Evolutionary conservation across 2,329 filamentous ascomycete genomes (phyloP).

Genomic region (Cadophora sp.): DNA sequence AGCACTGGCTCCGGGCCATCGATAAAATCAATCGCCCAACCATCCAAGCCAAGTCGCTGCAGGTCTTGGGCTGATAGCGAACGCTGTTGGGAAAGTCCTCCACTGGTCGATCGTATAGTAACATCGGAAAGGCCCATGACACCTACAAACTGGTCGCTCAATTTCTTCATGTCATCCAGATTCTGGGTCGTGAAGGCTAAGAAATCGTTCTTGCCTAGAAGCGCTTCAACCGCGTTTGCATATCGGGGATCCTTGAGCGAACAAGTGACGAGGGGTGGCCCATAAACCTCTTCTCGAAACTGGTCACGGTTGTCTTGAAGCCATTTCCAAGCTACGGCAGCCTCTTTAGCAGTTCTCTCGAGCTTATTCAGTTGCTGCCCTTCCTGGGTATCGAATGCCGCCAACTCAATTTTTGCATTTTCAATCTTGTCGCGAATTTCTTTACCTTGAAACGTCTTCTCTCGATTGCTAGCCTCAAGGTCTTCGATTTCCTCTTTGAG

Average conservation of each 20-base stretch:
- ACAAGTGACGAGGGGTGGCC: conserved; percentile 70
- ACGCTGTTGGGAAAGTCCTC: conserved; percentile 60
- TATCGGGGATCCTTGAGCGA: conserved; percentile 65
- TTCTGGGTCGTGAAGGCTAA: conserved; percentile 77
- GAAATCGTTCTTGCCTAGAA: conserved; percentile 60
- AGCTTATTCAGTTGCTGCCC: conserved; percentile 78
- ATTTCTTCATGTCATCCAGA: conserved; percentile 73
- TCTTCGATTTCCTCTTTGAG: conserved; percentile 51
- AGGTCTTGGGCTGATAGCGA: conserved; percentile 63
- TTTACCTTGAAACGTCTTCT: conserved; percentile 49
- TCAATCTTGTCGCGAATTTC: conserved; percentile 50
- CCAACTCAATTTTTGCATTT: conserved; percentile 56
- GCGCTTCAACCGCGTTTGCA: conserved; percentile 64
- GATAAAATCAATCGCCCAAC: conserved; percentile 80
- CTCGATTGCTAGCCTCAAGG: conserved; percentile 32
- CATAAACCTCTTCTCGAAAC: conserved; percentile 69
- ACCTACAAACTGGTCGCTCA: conserved; percentile 70
- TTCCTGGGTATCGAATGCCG: conserved; percentile 72
- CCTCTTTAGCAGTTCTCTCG: conserved; percentile 64
- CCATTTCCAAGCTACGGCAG: conserved; percentile 80
- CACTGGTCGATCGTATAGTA: conserved; percentile 66
- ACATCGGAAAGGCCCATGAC: conserved; percentile 72
- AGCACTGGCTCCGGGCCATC: conserved; percentile 83
- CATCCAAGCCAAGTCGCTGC: conserved; percentile 70
- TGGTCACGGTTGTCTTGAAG: conserved; percentile 70